Conservation (phyloP, 345 rosid species). For the Eucalyptus decipiens region DNA sequence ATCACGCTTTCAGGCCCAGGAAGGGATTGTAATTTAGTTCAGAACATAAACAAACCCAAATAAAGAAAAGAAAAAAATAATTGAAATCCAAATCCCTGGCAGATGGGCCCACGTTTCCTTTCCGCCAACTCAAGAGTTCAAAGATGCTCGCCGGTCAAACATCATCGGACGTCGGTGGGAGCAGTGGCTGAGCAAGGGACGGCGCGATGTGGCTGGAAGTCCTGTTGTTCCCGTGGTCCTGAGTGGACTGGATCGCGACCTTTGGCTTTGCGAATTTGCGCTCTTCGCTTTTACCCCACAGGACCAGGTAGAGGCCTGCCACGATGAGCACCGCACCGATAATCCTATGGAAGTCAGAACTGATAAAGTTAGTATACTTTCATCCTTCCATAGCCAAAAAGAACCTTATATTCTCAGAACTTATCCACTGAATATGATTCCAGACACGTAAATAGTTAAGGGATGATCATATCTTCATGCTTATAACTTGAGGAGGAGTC, state of each 20-base stretch:
- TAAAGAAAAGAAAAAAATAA: neutral
- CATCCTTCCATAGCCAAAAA: neutral
- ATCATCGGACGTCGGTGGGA: constrained; percentile 62
- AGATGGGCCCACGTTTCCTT: neutral
- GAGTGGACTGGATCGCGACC: constrained; percentile 34
- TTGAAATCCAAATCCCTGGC: no score
- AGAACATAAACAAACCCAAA: neutral
- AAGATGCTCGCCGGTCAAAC: constrained; percentile 29
- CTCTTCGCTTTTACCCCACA: constrained; percentile 90
- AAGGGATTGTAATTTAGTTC: neutral
- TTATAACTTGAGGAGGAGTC: neutral
- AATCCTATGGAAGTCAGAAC: constrained; percentile 32
- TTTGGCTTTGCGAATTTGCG: constrained; percentile 46
- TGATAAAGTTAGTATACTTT: neutral
- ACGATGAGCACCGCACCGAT: constrained; percentile 81
- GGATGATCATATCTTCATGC: neutral
- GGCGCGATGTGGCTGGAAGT: constrained; percentile 29
- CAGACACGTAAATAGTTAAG: neutral
- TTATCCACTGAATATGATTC: neutral
- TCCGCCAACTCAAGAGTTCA: neutral
- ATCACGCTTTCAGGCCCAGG: neutral
- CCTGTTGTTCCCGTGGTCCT: constrained; percentile 36
- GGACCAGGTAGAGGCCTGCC: constrained; percentile 68
- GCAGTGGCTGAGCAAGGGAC: constrained; percentile 79
- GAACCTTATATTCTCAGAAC: neutral